Evolutionary conservation across 768 basidiomycete species (phyloP), one percentile per base, ranked within the genome.

Genomic region (Suillus subluteus): DNA sequence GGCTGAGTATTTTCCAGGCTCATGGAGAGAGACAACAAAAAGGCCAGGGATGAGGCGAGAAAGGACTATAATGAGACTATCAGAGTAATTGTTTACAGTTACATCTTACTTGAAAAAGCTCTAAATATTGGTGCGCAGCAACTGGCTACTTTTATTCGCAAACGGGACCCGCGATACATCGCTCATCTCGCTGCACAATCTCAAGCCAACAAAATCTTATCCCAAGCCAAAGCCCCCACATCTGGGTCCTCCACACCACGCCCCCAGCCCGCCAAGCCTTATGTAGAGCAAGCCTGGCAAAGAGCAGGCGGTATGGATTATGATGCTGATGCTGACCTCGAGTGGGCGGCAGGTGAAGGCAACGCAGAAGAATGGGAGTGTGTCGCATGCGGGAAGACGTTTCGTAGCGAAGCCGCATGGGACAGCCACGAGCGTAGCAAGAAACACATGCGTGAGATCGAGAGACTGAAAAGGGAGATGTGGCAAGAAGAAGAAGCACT

Each of bases 11-110:
- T 43, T 16, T 38, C 16, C 41, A 94, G 94, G 71, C 73, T 95
- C 56, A 96, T 99, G 92, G 98, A 99, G 75, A 94, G 90, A 72
- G 98, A 98, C 70, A 99, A 99, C 78, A 94, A 92, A 78, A 96
- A 96, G 74, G 88, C 88, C 3, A 85, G 96, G 16, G 95, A 98
- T 37, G 91, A 95, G 46, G 91, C 91, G 7, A 86, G 91, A 46
- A 87, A 87, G 73, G 96, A 99, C 67, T 99, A 97, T 78, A 98
- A 95, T 73, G 96, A 98, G 48, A 91, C 90, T 6, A 84, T 99
- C 37, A 82, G 91, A 73, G 96, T 96, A 70, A 69, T 43, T 30
- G 30, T 26, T 58, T 62, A 41, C 40, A 6, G 18, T 21, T 41
- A 3, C 18, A 12, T 43, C 15, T 30, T 41, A 30, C 40, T 41